Percentiles rank a stretch among this genome's conserved stretches.
These are phyloP conservation scores for Codiaeum variegatum DNA, from an alignment of 441 rosid species.

Conservation along the genomic window DNA sequence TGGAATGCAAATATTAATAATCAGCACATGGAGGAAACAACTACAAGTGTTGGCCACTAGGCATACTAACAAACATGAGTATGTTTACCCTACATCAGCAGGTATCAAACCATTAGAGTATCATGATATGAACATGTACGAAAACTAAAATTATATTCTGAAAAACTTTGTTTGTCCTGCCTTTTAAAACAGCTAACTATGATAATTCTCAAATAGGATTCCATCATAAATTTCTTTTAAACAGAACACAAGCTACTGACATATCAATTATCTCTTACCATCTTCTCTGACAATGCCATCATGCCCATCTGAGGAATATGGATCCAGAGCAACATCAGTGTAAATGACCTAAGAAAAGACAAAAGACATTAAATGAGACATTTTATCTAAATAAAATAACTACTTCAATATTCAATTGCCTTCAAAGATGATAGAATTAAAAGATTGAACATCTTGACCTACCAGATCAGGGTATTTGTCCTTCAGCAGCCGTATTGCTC, in stretches of 20 bases:
- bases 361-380: not conserved
- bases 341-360: slow-evolving; percentile 57
- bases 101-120: not conserved
- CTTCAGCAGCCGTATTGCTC: slow-evolving; percentile 82
- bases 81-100: not conserved
- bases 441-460: slow-evolving; percentile 28
- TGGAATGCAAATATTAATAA: not conserved
- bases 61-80: not conserved
- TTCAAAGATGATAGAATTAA: slow-evolving; percentile 2
- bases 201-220: slow-evolving; percentile 2
- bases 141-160: not conserved
- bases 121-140: not conserved
- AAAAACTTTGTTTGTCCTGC: not conserved
- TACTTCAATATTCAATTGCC: not conserved
- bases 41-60: not conserved
- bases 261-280: slow-evolving; percentile 45
- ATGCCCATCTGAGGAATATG: slow-evolving; percentile 95
- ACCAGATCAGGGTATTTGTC: slow-evolving; percentile 93
- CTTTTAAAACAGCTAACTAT: not conserved
- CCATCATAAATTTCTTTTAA: not conserved
- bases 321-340: slow-evolving; percentile 97
- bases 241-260: not conserved
- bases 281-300: slow-evolving; percentile 97
- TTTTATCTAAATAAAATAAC: slow-evolving; percentile 4
- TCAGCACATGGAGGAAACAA: not conserved